Base-by-base conservation (phyloP, 2,329 filamentous ascomycete genomes). In the Fusarium euwallaceae region DNA sequence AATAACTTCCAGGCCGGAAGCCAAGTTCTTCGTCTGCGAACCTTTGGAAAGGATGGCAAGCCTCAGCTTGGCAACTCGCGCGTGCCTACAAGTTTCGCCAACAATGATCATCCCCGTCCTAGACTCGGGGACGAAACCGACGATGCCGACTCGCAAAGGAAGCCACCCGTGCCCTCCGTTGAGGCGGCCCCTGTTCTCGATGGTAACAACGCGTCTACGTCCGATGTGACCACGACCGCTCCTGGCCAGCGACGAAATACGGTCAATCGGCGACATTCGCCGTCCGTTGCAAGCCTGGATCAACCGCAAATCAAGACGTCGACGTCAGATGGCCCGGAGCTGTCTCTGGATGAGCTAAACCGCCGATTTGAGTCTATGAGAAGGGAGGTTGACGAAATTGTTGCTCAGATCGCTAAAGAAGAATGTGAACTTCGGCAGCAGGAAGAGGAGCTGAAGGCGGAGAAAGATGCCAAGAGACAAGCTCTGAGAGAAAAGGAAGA, bases 1-100 rank as follows among this genome's bases (percentile, higher is more conserved):
- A 95, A 95, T 76, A 97, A 97, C 82, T 98, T 98, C 79, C 95
- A 97, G 80, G 95, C 95, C 1, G 93, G 94, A 41, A 98, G 97
- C 82, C 89, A 91, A 6, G 91, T 97, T 41, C 92, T 98, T 73
- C 93, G 97, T 64, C 87, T 99, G 64, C 91, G 93, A 77, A 98
- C 97, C 56, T 92, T 89, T 81, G 89, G 86, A 80, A 87, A 86
- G 76, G 91, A 92, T 82, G 91, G 90, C 64, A 88, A 88, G 34
- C 91, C 91, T n/a, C 85, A 88, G 43, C 84, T 92, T 17, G 89
- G 88, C 53, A 88, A 88, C 75, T 86, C 87, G 2, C 87, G 89
- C 32, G 79, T 91, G 17, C 88, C 90, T 2, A 87, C 89, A 24
- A 90, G 87, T 73, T 89, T 91, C 68, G 82, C 86, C 32, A 85